Evolutionary conservation across 495 filamentous ascomycete species (phyloP).

Genomic region (Xylaria longipes): DNA sequence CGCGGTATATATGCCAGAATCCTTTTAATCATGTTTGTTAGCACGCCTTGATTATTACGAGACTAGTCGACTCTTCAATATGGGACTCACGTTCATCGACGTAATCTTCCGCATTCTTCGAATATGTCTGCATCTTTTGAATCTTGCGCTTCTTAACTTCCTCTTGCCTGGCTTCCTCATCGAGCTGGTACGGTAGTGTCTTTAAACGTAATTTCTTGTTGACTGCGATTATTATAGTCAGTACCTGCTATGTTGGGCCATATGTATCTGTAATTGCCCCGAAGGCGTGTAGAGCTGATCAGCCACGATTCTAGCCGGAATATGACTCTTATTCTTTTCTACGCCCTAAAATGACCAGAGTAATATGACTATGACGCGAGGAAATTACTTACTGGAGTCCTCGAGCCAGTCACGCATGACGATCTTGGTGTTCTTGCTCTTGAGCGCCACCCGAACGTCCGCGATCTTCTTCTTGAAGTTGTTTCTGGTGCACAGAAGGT

Average conservation of each 20-base stretch:
- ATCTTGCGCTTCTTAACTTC: slow-evolving; percentile 21
- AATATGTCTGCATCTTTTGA: slow-evolving; percentile 58
- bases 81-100: slow-evolving; percentile 40
- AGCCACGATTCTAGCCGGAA: neutral
- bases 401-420: slow-evolving; percentile 51
- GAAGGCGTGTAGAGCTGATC: neutral
- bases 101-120: slow-evolving; percentile 49
- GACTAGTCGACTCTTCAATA: neutral
- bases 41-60: neutral
- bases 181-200: slow-evolving; percentile 34
- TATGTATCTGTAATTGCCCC: neutral
- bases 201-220: slow-evolving; percentile 22
- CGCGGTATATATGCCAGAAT: slow-evolving; percentile 39
- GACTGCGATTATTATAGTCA: slow-evolving; percentile 3
- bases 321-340: neutral
- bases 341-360: too few relatives aligned
- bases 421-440: slow-evolving; percentile 32
- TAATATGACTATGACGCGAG: neutral
- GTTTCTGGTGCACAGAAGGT: slow-evolving; percentile 43
- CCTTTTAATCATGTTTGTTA: slow-evolving; percentile 9
- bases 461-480: slow-evolving; percentile 37
- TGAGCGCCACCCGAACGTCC: slow-evolving; percentile 34
- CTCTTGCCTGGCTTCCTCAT: slow-evolving; percentile 24
- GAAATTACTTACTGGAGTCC: slow-evolving; percentile 33
- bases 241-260: neutral